Evolutionary conservation across 2,329 filamentous ascomycete genomes (phyloP).

Genomic region (Pseudophaeomoniella oleicola): DNA sequence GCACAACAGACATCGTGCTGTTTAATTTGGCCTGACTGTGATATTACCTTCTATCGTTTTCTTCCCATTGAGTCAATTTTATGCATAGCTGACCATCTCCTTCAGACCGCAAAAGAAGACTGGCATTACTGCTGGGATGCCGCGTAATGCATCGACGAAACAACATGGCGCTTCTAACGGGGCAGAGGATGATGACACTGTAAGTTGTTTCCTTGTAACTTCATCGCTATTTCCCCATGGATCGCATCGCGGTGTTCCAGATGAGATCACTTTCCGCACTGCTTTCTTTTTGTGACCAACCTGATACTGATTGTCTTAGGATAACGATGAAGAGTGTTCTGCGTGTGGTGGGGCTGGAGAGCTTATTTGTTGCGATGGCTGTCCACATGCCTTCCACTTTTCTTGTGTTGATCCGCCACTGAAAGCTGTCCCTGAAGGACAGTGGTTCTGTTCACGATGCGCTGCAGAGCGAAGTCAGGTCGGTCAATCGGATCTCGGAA

Average conservation of each 20-base stretch:
- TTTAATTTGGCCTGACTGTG: not conserved
- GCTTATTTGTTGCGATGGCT: conserved; percentile 87
- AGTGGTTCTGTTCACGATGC: conserved; percentile 74
- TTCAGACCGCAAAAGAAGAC: conserved; percentile 13
- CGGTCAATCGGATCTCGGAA: conserved; percentile 39
- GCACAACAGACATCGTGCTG: no score
- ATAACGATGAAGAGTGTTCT: conserved; percentile 84
- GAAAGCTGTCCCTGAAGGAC: conserved; percentile 50
- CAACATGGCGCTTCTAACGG: conserved; percentile 4
- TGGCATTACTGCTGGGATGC: conserved; percentile 11
- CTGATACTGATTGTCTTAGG: conserved; percentile 22
- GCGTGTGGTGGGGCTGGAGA: conserved; percentile 73
- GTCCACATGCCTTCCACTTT: conserved; percentile 80
- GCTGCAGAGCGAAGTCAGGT: conserved; percentile 16
- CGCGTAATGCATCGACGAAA: conserved; percentile 6
- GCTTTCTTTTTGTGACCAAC: not conserved
- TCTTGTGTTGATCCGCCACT: conserved; percentile 73
- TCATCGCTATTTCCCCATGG: conserved; percentile 3
- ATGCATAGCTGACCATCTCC: not conserved
- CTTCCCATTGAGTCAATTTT: not conserved
- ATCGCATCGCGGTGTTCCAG: conserved; percentile 3
- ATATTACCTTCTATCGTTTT: not conserved
- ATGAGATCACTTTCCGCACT: not conserved
- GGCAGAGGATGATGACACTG: conserved; percentile 26
- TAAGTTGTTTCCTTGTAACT: conserved; percentile 22